Base-by-base conservation (phyloP, 1,284 basidiomycete species). In the Moesziomyces sp. region DNA sequence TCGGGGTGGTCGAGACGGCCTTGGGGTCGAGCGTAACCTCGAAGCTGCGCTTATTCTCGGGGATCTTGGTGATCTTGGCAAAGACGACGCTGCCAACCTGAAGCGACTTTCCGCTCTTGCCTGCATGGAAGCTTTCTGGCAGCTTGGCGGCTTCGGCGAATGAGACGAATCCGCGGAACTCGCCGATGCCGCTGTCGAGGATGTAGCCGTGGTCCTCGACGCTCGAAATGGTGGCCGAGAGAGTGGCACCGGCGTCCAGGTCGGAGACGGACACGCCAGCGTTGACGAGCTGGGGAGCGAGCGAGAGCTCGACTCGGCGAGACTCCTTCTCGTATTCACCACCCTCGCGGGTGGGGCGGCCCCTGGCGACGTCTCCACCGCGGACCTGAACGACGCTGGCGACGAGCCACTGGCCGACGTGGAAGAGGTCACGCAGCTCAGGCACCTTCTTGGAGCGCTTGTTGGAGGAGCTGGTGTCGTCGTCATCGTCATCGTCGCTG, bases 171-270 rank as follows among this genome's bases (percentile, higher is more conserved):
- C 73, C 83, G 34, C 59, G 46, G 28, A 82, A 46, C 28, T 67
- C 66, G 40, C 60, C 50, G 35, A 84, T 43, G 1, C 97, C 97
- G 38, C 96, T 86, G 74, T 96, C 92, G 21, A 99, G 87, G 55
- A 91, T 89, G 85, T 96, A 98, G 1, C 96, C 96, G 85, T 97
- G 93, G 80, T 99, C 97, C 86, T 99, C 97, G 35, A 92, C 86
- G 78, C 91, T 93, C 84, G 91, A 90, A 30, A 84, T 68, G 24
- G 77, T 43, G 1, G 71, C 78, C 26, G 82, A 70, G 19, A 83
- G 60, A 14, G 79, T 50, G 44, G 67, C 79, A 40, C 82, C 79
- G 5, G 38, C 45, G 52, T 88, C 89, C 34, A 99, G 82, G 85
- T 99, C 97, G 5, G 87, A 86, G 83, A 91, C 92, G 21, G 88